phyloP scores from a whole-genome alignment of 1,284 basidiomycete species.

The Phellopilus nigrolimitatus region DNA sequence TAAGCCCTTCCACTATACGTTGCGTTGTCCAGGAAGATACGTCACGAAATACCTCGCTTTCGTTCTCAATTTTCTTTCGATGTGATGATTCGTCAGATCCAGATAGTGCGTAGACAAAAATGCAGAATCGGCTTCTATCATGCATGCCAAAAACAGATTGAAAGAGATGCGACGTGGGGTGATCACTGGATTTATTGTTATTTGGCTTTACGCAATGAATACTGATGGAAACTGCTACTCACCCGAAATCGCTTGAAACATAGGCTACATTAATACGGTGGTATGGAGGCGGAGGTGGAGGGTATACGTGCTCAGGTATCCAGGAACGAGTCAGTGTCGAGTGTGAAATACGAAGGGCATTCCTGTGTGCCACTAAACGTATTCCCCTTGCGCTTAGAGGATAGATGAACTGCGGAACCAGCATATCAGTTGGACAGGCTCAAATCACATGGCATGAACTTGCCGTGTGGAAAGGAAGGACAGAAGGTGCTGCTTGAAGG shows the following conservation, averaged over 20 bases:
- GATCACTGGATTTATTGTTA: slow-evolving; percentile 36
- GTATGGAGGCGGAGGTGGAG: slow-evolving; percentile 45
- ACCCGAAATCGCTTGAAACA: slow-evolving; percentile 56
- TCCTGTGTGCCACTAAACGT: slow-evolving; percentile 54
- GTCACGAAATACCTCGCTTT: slow-evolving; percentile 45
- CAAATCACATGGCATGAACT: slow-evolving; percentile 18
- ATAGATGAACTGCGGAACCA: slow-evolving; percentile 49
- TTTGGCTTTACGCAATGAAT: slow-evolving; percentile 10
- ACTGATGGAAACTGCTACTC: slow-evolving; percentile 20
- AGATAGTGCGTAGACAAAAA: slow-evolving; percentile 54
- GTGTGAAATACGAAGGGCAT: slow-evolving; percentile 52
- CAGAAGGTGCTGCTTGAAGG: slow-evolving; percentile 43
- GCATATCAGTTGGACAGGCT: slow-evolving; percentile 3
- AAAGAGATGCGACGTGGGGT: slow-evolving; percentile 61
- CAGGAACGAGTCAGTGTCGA: slow-evolving; percentile 43
- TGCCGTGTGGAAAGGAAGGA: slow-evolving; percentile 57
- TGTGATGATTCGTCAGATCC: slow-evolving; percentile 48
- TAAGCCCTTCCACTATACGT: slow-evolving; percentile 41
- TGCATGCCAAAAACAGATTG: slow-evolving; percentile 56
- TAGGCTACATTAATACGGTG: slow-evolving; percentile 52
- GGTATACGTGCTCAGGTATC: slow-evolving; percentile 45
- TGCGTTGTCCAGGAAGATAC: slow-evolving; percentile 44
- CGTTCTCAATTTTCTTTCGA: slow-evolving; percentile 47
- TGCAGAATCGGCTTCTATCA: slow-evolving; percentile 40
- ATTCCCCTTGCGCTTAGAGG: slow-evolving; percentile 45